Conservation (phyloP, 2,329 filamentous ascomycete species). For the Atkinsonella texensis region DNA sequence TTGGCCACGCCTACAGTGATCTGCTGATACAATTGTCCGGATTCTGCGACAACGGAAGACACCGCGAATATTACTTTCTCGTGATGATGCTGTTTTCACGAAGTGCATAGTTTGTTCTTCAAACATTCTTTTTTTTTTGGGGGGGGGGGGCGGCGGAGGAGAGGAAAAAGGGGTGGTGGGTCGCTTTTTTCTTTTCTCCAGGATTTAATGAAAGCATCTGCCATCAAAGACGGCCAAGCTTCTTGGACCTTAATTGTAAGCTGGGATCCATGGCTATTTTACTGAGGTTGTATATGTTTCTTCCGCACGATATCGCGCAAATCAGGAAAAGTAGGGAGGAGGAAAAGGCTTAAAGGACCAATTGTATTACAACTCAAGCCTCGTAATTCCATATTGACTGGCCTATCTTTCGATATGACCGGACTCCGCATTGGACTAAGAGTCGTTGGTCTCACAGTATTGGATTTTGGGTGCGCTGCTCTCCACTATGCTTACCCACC, state of each 20-base stretch:
- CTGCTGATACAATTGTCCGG: background rate
- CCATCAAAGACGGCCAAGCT: background rate
- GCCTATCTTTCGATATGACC: background rate
- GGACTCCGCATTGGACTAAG: background rate
- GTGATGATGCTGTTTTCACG: background rate
- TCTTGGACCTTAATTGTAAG: background rate
- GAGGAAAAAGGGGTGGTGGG: no score
- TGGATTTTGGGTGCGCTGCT: background rate
- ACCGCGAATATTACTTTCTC: background rate
- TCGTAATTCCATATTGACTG: background rate
- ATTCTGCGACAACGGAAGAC: background rate
- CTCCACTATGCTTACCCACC: background rate
- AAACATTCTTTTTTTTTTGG: background rate
- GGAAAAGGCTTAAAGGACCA: background rate
- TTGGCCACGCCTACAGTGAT: background rate
- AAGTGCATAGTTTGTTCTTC: background rate
- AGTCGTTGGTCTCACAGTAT: background rate
- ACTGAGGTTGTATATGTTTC: background rate
- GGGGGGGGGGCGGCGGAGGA: no score
- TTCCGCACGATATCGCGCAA: background rate
- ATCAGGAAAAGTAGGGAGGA: background rate
- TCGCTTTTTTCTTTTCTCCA: background rate
- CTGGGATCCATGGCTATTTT: background rate
- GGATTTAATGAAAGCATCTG: slow-evolving; percentile 1
- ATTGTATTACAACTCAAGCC: background rate